Evolutionary conservation across 306 rosid species (phyloP), one percentile per base, ranked within the genome.

Genomic region (Rosa multiflora): DNA sequence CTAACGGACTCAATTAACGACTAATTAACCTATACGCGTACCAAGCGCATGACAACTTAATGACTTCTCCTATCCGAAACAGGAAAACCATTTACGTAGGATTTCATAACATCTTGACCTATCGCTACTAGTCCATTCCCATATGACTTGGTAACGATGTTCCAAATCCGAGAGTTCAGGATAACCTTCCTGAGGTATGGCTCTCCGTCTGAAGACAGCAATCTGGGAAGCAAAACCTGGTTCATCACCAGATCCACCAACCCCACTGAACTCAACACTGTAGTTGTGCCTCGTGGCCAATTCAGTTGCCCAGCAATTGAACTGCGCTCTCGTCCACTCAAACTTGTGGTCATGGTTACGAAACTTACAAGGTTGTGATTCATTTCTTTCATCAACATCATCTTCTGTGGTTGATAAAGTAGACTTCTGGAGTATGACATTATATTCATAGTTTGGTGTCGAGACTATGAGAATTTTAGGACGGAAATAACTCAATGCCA

Each of bases 181-280:
- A 18, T 10, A 15, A 11, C 78, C 84, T 74, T 78, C 84, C 21
- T 72, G 75, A 67, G 66, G 79, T 23, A 26, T 58, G 64, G 78
- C 70, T 59, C 78, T 88, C 71, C 86, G 86, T 83, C 82, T 90
- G 72, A 95, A 95, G 71, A 95, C 94, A 29, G 99, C 98, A 85
- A 93, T 93, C 88, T 96, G 99, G 37, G 99, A 96, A 80, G 98
- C 99, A 86, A 89, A 91, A 74, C 99, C 99, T 7, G 98, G 99
- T 75, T 96, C 99, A 67, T 88, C 97, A 76, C 83, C 93, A 51
- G 83, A 82, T 75, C 98, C 98, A 21, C 99, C 97, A 69, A 96
- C 99, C 58, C 99, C 99, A 59, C 97, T 87, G 76, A 91, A 93
- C 73, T 88, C 90, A 26, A 95, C 97, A 15, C 72, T 81, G 85